These are phyloP conservation scores for Suhomyces sp. DNA, from an alignment of 805 yeast genomes.

Conservation along the genomic window DNA sequence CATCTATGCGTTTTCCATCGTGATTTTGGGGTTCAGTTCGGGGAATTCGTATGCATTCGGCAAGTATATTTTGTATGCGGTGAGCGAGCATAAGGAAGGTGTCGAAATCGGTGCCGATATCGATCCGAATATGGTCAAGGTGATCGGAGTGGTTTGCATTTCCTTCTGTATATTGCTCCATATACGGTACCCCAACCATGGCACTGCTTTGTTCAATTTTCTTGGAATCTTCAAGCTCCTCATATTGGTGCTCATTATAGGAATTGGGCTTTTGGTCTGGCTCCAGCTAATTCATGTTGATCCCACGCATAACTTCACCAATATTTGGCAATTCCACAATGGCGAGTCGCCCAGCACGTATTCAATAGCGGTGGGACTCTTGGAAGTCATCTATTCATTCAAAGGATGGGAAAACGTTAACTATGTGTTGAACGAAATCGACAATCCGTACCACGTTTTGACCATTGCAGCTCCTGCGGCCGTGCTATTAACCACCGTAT, in stretches of 20 bases:
- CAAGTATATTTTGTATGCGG: conserved; percentile 46
- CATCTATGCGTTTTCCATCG: conserved; percentile 48
- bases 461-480: conserved; percentile 62
- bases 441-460: conserved; percentile 54
- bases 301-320: conserved; percentile 24
- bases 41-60: conserved; percentile 68
- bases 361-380: conserved; percentile 52
- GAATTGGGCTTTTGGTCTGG: conserved; percentile 44
- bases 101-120: conserved; percentile 15
- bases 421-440: conserved; percentile 57
- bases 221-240: conserved; percentile 55
- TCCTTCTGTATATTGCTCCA: conserved; percentile 49
- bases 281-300: conserved; percentile 25
- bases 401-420: conserved; percentile 73
- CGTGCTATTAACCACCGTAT: conserved; percentile 47
- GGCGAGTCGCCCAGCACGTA: conserved; percentile 36
- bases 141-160: conserved; percentile 49
- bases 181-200: conserved; percentile 45
- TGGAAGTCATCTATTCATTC: conserved; percentile 61
- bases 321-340: conserved; percentile 31
- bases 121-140: conserved; percentile 31
- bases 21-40: conserved; percentile 59
- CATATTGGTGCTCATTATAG: conserved; percentile 48
- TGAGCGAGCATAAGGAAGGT: conserved; percentile 23
- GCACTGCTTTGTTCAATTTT: conserved; percentile 50